A percentile compares a stretch with the other conserved stretches of the same genome.
Evolutionary conservation across 2,329 filamentous ascomycete species (phyloP).

Genomic region (Trichoderma sp.): DNA sequence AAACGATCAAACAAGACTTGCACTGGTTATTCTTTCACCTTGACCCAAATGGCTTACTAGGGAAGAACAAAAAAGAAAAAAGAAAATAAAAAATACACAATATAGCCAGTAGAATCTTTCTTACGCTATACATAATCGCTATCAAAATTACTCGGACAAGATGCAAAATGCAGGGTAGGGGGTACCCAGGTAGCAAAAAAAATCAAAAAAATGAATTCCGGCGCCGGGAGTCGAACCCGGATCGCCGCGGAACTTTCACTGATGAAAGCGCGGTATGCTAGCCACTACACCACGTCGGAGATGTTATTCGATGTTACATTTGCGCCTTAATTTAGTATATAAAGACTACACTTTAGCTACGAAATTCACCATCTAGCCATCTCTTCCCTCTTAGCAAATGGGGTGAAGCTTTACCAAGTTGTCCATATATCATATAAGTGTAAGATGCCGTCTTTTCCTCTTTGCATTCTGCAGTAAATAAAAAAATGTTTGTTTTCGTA

Average conservation of each 20-base stretch:
- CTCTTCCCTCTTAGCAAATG: neutral
- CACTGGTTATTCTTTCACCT: neutral
- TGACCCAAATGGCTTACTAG: neutral
- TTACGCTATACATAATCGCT: neutral
- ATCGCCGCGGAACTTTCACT: constrained; percentile 25
- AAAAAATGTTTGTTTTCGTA: neutral
- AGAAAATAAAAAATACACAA: neutral
- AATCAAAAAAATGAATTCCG: constrained; percentile 15
- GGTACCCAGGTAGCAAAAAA: neutral
- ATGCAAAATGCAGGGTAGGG: neutral
- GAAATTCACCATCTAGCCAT: neutral
- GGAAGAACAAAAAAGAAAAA: no score
- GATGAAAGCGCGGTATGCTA: constrained; percentile 26
- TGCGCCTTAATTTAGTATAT: neutral
- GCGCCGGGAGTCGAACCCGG: constrained; percentile 27
- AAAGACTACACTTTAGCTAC: neutral
- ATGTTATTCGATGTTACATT: neutral
- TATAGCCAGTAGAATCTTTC: neutral
- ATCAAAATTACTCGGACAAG: neutral
- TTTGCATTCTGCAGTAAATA: neutral
- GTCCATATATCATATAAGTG: neutral
- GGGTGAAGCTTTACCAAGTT: neutral
- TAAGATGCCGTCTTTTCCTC: neutral
- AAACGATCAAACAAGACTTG: neutral
- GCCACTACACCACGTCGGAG: constrained; percentile 27